Conservation (phyloP, 805 yeast genomes). For the Nakazawaea ambrosiae region DNA sequence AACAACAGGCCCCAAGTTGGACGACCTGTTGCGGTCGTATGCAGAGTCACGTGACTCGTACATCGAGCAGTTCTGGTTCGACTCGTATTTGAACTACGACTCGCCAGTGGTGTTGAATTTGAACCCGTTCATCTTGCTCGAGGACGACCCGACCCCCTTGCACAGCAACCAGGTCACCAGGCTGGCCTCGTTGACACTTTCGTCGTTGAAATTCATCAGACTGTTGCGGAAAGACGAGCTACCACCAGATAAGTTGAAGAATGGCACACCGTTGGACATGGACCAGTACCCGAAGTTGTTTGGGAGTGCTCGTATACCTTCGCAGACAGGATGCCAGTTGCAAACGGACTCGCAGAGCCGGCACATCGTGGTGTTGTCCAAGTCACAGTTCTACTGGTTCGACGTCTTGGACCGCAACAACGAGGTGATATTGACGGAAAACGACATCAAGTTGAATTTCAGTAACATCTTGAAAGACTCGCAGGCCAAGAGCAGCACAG, state of each 20-base stretch:
- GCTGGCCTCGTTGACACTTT: slow-evolving; percentile 72
- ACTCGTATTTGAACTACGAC: slow-evolving; percentile 80
- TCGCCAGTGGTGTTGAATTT: slow-evolving; percentile 87
- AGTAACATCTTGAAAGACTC: slow-evolving; percentile 75
- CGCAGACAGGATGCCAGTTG: slow-evolving; percentile 75
- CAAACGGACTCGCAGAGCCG: slow-evolving; percentile 71
- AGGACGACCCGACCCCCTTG: slow-evolving; percentile 82
- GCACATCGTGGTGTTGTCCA: slow-evolving; percentile 75
- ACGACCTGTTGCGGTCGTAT: slow-evolving; percentile 56
- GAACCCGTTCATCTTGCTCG: slow-evolving; percentile 84
- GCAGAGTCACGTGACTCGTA: slow-evolving; percentile 63
- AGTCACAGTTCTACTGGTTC: slow-evolving; percentile 92
- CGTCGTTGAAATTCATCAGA: slow-evolving; percentile 72
- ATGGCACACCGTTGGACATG: slow-evolving; percentile 71
- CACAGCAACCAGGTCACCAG: slow-evolving; percentile 63
- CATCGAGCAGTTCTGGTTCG: slow-evolving; percentile 94
- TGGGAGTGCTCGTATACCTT: slow-evolving; percentile 85
- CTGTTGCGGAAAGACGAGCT: slow-evolving; percentile 72
- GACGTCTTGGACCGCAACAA: slow-evolving; percentile 75
- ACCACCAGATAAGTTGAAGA: slow-evolving; percentile 61
- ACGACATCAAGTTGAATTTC: slow-evolving; percentile 68
- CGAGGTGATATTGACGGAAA: slow-evolving; percentile 66
- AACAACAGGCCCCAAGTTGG: slow-evolving; percentile 50
- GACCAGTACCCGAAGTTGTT: slow-evolving; percentile 83
- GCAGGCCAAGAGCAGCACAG: slow-evolving; percentile 39